These are phyloP conservation scores for Yamadazyma endophytica DNA, from an alignment of 805 yeast genomes.

Conservation along the genomic window DNA sequence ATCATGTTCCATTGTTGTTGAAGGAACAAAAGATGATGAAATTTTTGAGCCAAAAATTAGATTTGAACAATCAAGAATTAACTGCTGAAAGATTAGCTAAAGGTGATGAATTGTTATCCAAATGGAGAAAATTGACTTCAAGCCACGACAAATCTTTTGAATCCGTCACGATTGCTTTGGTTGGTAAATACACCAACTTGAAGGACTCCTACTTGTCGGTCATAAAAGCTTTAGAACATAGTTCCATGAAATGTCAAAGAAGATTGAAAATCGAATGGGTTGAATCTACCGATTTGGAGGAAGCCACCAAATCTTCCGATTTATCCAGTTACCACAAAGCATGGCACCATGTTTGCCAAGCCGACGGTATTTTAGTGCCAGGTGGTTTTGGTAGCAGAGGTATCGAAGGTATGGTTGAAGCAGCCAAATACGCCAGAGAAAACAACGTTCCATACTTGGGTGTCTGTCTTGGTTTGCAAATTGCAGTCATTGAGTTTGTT, in stretches of 20 bases:
- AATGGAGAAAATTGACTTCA: conserved; percentile 78
- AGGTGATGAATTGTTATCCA: conserved; percentile 66
- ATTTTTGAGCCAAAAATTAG: conserved; percentile 65
- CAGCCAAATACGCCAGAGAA: conserved; percentile 98
- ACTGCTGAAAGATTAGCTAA: conserved; percentile 45
- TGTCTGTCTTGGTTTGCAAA: conserved; percentile 94
- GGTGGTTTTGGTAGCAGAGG: conserved; percentile 99
- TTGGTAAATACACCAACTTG: conserved; percentile 94
- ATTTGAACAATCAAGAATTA: conserved; percentile 43
- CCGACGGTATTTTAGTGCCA: conserved; percentile 96
- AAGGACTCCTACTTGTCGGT: conserved; percentile 95
- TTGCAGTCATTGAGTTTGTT: conserved; percentile 92
- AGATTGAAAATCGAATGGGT: conserved; percentile 91
- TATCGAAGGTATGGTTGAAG: conserved; percentile 96
- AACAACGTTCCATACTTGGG: conserved; percentile 92
- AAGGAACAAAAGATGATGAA: conserved; percentile 81
- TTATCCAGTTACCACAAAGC: conserved; percentile 87
- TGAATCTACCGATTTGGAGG: conserved; percentile 88
- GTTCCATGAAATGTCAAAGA: conserved; percentile 85
- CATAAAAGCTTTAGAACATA: conserved; percentile 91
- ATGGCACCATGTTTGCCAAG: conserved; percentile 89
- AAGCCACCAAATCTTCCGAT: conserved; percentile 54
- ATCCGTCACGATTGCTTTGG: conserved; percentile 89
- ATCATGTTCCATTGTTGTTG: conserved; percentile 91
- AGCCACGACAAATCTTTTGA: conserved; percentile 81